Percentiles rank a stretch among this genome's conserved stretches.
phyloP scores from a whole-genome alignment of 2,329 filamentous ascomycete genomes.

The Calonectria honghensis region DNA sequence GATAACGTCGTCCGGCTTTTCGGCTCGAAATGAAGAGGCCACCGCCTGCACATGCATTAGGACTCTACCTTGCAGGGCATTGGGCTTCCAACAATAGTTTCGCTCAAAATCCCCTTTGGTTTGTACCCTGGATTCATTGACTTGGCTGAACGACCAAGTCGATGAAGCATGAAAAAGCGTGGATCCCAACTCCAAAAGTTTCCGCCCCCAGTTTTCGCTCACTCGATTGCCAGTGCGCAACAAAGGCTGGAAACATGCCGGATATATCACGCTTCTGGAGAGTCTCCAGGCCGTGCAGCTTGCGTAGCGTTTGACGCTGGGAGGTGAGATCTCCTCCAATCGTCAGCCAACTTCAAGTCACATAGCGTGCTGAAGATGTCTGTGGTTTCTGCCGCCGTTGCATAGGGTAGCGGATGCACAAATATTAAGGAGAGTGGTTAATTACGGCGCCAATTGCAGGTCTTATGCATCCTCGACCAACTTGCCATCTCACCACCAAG shows the following conservation, averaged over 20 bases:
- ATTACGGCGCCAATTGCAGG: not conserved
- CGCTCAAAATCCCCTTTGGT: not conserved
- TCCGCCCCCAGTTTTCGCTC: not conserved
- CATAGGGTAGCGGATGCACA: not conserved
- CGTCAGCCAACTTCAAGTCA: not conserved
- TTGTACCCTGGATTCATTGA: not conserved
- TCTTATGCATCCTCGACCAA: conserved; percentile 4
- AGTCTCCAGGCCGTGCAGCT: not conserved
- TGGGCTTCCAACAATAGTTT: not conserved
- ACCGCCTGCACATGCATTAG: not conserved
- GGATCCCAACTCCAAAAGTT: not conserved
- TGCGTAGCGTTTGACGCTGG: not conserved
- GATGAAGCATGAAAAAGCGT: not conserved
- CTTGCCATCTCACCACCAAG: not conserved
- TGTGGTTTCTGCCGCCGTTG: not conserved
- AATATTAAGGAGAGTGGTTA: not conserved
- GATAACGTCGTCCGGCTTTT: not conserved
- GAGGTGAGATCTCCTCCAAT: not conserved
- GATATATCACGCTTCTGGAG: not conserved
- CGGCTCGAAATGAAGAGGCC: not conserved
- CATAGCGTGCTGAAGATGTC: not conserved
- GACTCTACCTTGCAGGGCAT: not conserved
- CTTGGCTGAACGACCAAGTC: not conserved
- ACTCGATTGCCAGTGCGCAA: too few species aligned
- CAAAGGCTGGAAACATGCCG: not conserved